Conservation (phyloP, 2,329 filamentous ascomycete species). For the Colletotrichum ledebouriae region DNA sequence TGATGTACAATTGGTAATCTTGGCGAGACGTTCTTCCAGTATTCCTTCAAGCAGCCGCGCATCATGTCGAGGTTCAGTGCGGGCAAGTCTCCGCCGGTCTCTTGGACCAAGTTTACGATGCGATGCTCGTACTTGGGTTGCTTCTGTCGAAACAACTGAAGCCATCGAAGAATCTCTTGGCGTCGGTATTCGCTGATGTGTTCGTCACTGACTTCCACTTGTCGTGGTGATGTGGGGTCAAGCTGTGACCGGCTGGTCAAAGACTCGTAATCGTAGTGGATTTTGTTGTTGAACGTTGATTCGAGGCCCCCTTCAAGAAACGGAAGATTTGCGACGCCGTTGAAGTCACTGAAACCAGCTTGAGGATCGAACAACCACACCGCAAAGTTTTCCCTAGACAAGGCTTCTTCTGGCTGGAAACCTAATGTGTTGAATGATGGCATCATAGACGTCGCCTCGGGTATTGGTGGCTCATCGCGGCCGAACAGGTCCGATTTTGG, state of each 20-base stretch:
- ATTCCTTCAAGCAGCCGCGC: conserved; percentile 86
- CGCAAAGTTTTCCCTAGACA: conserved; percentile 61
- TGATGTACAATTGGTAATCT: conserved; percentile 91
- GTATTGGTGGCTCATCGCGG: conserved; percentile 47
- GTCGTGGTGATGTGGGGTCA: conserved; percentile 57
- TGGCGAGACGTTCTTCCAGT: conserved; percentile 88
- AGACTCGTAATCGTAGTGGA: conserved; percentile 65
- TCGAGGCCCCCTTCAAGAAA: conserved; percentile 65
- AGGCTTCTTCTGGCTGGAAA: conserved; percentile 52
- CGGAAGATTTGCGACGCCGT: conserved; percentile 56
- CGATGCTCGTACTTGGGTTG: conserved; percentile 55
- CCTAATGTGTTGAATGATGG: conserved; percentile 50
- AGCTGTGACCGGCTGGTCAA: conserved; percentile 62
- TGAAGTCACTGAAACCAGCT: conserved; percentile 57
- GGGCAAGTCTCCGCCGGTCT: conserved; percentile 58
- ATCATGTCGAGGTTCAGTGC: conserved; percentile 82
- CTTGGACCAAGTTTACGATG: conserved; percentile 48
- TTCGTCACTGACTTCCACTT: conserved; percentile 57
- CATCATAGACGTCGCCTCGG: conserved; percentile 53
- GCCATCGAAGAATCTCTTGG: conserved; percentile 59
- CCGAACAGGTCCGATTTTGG: conserved; percentile 56
- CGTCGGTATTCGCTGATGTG: conserved; percentile 60
- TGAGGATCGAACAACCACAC: conserved; percentile 66
- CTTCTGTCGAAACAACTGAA: conserved; percentile 59
- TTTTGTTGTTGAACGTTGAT: conserved; percentile 64